phyloP scores from a whole-genome alignment of 345 rosid species.

The Leavenworthia alabamica region DNA sequence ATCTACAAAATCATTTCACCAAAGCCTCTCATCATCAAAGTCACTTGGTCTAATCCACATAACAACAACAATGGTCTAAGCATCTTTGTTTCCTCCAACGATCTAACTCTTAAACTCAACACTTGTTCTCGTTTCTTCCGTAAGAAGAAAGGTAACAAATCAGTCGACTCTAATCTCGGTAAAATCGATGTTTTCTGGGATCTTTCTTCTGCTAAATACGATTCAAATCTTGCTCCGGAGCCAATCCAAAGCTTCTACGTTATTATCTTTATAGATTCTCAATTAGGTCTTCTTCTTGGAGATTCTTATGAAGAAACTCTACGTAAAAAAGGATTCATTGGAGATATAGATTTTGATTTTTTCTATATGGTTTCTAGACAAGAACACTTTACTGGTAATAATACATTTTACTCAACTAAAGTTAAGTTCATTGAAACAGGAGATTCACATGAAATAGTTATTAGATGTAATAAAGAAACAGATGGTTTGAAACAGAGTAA shows the following conservation, averaged over 20 bases:
- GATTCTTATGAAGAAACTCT: conserved; percentile 46
- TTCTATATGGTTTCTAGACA: conserved; percentile 48
- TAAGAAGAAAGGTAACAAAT: conserved; percentile 71
- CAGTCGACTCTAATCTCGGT: conserved; percentile 40
- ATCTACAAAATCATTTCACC: conserved; percentile 48
- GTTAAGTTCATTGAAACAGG: conserved; percentile 59
- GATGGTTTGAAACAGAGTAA: conserved; percentile 43
- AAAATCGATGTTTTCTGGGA: conserved; percentile 76
- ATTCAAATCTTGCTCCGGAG: conserved; percentile 49
- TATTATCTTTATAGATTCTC: conserved; percentile 52
- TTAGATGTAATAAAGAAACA: conserved; percentile 51
- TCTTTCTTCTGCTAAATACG: conserved; percentile 65
- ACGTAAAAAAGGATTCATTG: conserved; percentile 18
- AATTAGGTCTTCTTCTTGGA: conserved; percentile 61
- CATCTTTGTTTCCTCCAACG: conserved; percentile 46
- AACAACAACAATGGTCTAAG: conserved; percentile 50
- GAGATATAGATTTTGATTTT: not conserved
- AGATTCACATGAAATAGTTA: conserved; percentile 53
- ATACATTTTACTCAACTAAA: conserved; percentile 55
- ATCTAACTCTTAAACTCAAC: conserved; percentile 57
- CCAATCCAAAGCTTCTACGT: conserved; percentile 66
- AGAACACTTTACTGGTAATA: conserved; percentile 71
- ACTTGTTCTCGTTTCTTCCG: conserved; percentile 55
- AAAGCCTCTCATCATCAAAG: conserved; percentile 27
- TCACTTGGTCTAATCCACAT: conserved; percentile 36